A percentile compares a stretch with the other conserved stretches of the same genome.
These are phyloP conservation scores for Candida stauntonica DNA, from an alignment of 805 yeast genomes.

Conservation along the genomic window DNA sequence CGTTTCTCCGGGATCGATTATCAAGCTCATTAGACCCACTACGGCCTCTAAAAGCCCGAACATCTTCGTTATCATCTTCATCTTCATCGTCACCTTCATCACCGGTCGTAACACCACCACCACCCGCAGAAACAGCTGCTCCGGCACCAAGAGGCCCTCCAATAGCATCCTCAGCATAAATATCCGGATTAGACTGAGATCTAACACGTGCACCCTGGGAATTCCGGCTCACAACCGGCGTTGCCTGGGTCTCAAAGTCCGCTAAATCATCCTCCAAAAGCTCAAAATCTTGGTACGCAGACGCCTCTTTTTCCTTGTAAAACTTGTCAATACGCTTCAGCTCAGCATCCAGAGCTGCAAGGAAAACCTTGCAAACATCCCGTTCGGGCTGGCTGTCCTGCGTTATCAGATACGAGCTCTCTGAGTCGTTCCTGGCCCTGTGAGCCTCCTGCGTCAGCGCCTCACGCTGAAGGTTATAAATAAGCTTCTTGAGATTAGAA, in stretches of 20 bases:
- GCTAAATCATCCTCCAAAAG: constrained; percentile 57
- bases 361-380: constrained; percentile 57
- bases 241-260: constrained; percentile 43
- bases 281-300: constrained; percentile 47
- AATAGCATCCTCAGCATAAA: no score
- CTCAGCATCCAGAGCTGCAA: constrained; percentile 73
- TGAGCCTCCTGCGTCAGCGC: constrained; percentile 22
- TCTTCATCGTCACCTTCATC: constrained; percentile 30
- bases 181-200: constrained; percentile 14
- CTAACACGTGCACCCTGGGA: constrained; percentile 10
- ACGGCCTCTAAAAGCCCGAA: constrained; percentile 20
- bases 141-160: no score
- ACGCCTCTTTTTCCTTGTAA: constrained; percentile 62
- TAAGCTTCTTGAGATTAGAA: constrained; percentile 78
- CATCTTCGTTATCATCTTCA: constrained; percentile 20
- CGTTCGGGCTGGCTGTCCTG: constrained; percentile 30
- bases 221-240: constrained; percentile 3
- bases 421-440: constrained; percentile 14
- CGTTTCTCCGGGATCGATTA: constrained; percentile 18
- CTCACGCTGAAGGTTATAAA: constrained; percentile 78
- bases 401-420: constrained; percentile 28
- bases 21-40: constrained; percentile 21
- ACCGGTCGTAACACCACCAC: no score
- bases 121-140: no score
- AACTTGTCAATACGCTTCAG: constrained; percentile 71